Base-by-base conservation (phyloP, 345 rosid species). In the Eutrema yunnanense region DNA sequence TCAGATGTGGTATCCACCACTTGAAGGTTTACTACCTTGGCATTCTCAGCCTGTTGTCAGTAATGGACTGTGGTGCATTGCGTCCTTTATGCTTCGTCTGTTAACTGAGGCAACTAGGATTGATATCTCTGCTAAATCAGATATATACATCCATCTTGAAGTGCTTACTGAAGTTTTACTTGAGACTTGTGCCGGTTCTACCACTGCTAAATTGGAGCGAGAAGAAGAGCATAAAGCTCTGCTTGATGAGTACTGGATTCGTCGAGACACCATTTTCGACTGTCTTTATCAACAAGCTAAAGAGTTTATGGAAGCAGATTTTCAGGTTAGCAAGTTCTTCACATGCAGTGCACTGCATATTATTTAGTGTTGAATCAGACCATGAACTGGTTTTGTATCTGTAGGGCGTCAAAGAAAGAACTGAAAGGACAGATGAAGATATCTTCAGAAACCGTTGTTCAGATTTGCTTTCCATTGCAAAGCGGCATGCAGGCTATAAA, bases 1-100 rank as follows among this genome's bases (percentile, higher is more conserved):
- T 78, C 84, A 87, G 58, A 80, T 92, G 78, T 96, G 98, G 98
- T 92, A 90, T 75, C 99, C 98, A 54, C 89, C 94, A 66, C 91
- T 84, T 50, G 91, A 92, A 80, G 92, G 97, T 58, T 84, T 92
- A 79, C 79, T 85, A 51, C 90, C 91, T 73, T 95, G 96, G 96
- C 85, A 81, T 73, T 92, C 84, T 73, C 87, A 77, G 77, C 72
- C 79, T 72, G 63, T 81, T 51, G 91, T 92, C 53, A 85, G 97
- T 61, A 86, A 88, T 73, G 97, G 99, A 49, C 51, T 92, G 74
- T 92, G 97, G 97, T 82, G 83, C 70, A 69, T 87, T 71, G 87
- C 94, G 32, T 88, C 89, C 66, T 83, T 82, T 81, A 80, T 92
- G 94, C 89, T 86, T 78, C 89, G 73, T 63, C 79, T 85, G 71